Evolutionary conservation across 768 basidiomycete species (phyloP).

Genomic region (Termitomyces sp.): DNA sequence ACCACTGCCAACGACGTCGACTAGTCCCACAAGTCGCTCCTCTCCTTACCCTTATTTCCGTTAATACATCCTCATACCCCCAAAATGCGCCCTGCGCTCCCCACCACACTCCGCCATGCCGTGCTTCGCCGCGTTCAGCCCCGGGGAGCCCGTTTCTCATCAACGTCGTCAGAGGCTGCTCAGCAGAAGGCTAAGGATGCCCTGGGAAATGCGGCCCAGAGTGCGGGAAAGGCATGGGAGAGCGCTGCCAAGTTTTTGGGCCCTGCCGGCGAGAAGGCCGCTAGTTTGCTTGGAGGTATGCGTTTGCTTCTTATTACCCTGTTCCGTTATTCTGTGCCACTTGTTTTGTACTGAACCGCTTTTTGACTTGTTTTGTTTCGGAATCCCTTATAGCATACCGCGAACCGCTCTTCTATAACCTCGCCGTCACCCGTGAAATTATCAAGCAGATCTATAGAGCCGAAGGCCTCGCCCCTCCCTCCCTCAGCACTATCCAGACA

Average conservation of each 20-base stretch:
- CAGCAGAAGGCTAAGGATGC: constrained; percentile 73
- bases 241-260: constrained; percentile 40
- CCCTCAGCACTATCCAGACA: constrained; percentile 42
- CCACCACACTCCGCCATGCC: constrained; percentile 24
- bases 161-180: constrained; percentile 37
- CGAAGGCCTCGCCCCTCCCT: constrained; percentile 71
- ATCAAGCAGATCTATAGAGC: constrained; percentile 68
- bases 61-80: constrained; percentile 3
- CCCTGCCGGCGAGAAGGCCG: constrained; percentile 47
- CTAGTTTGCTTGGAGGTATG: constrained; percentile 47
- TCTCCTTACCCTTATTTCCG: constrained; percentile 2
- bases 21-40: background rate
- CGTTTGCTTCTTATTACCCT: too few species aligned
- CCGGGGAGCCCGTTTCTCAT: constrained; percentile 27
- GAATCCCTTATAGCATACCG: constrained; percentile 52
- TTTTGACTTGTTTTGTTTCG: background rate
- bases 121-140: constrained; percentile 16
- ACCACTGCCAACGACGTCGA: constrained; percentile 1
- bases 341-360: too few species aligned
- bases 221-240: constrained; percentile 47
- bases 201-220: constrained; percentile 52
- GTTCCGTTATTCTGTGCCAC: too few species aligned
- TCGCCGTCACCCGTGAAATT: constrained; percentile 70
- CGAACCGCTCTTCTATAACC: constrained; percentile 74
- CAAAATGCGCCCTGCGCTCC: constrained; percentile 22